phyloP scores from a whole-genome alignment of 306 rosid species.

The Sicyos baderoa region DNA sequence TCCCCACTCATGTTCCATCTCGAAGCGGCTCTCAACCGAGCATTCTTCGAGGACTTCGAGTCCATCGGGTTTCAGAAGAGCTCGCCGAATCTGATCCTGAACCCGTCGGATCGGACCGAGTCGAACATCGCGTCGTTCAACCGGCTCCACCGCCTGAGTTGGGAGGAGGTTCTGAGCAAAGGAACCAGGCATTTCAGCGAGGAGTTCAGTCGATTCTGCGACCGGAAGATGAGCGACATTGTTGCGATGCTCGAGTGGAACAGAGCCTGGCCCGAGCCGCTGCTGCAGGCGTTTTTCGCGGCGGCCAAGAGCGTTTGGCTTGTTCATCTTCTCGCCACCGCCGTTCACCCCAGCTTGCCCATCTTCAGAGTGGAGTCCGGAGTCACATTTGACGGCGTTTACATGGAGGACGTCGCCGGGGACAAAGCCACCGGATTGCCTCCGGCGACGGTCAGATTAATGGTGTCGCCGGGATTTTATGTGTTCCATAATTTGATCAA shows the following conservation, averaged over 20 bases:
- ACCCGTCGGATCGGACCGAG: slow-evolving; percentile 57
- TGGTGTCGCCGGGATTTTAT: slow-evolving; percentile 93
- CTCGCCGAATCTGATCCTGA: slow-evolving; percentile 34
- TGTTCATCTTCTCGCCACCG: slow-evolving; percentile 69
- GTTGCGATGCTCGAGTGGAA: slow-evolving; percentile 88
- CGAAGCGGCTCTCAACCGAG: slow-evolving; percentile 57
- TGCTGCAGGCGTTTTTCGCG: slow-evolving; percentile 77
- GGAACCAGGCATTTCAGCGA: slow-evolving; percentile 93
- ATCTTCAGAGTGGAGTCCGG: slow-evolving; percentile 66
- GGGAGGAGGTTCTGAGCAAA: slow-evolving; percentile 82
- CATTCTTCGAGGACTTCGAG: slow-evolving; percentile 84
- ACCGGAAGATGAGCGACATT: slow-evolving; percentile 89
- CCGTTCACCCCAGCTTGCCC: slow-evolving; percentile 64
- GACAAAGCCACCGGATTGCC: slow-evolving; percentile 43
- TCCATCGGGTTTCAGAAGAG: slow-evolving; percentile 57
- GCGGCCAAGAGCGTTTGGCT: slow-evolving; percentile 88
- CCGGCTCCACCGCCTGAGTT: slow-evolving; percentile 49
- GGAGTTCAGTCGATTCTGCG: slow-evolving; percentile 85
- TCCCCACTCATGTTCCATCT: slow-evolving; percentile 41
- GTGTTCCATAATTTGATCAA: slow-evolving; percentile 69
- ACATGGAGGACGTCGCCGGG: slow-evolving; percentile 89
- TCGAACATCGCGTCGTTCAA: slow-evolving; percentile 46
- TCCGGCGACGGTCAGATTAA: slow-evolving; percentile 56
- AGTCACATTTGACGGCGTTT: slow-evolving; percentile 47
- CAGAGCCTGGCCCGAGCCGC: slow-evolving; percentile 87